A percentile compares a stretch with the other conserved stretches of the same genome.
phyloP scores from a whole-genome alignment of 2,329 filamentous ascomycete species.

The Pezicula neosporulosa region DNA sequence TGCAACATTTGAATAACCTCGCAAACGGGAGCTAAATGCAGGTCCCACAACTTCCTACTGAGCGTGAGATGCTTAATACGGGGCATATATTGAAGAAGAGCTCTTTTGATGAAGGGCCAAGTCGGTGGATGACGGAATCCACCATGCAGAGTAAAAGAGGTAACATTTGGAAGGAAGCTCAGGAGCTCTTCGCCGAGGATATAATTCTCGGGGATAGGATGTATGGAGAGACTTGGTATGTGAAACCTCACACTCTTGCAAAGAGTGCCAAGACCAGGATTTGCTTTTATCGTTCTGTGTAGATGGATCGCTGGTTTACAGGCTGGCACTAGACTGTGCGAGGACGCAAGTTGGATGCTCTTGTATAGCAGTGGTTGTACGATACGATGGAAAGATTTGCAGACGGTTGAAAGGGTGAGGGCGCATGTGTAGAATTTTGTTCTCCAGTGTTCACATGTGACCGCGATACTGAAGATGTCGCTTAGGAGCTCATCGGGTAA shows the following conservation, averaged over 20 bases:
- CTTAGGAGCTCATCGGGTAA: conserved; percentile 1
- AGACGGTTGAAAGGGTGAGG: background rate
- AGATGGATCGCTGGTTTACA: background rate
- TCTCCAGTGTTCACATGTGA: background rate
- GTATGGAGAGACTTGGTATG: background rate
- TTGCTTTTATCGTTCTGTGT: conserved; percentile 2
- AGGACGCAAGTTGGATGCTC: background rate
- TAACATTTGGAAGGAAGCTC: background rate
- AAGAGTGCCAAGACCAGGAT: background rate
- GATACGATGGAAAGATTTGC: background rate
- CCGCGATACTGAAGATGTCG: conserved; percentile 1
- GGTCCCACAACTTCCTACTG: background rate
- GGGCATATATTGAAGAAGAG: background rate
- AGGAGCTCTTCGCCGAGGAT: conserved; percentile 1
- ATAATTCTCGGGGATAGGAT: background rate
- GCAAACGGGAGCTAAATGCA: conserved; percentile 1
- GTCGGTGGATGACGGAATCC: background rate
- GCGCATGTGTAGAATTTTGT: background rate
- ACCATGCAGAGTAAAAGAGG: conserved; percentile 1
- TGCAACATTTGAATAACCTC: background rate
- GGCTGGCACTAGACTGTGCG: background rate
- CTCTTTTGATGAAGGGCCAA: background rate
- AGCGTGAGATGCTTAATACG: background rate
- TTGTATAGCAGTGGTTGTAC: conserved; percentile 1
- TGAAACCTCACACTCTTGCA: background rate